phyloP scores from a whole-genome alignment of 257 asterid species.

The Agastache rugosa region DNA sequence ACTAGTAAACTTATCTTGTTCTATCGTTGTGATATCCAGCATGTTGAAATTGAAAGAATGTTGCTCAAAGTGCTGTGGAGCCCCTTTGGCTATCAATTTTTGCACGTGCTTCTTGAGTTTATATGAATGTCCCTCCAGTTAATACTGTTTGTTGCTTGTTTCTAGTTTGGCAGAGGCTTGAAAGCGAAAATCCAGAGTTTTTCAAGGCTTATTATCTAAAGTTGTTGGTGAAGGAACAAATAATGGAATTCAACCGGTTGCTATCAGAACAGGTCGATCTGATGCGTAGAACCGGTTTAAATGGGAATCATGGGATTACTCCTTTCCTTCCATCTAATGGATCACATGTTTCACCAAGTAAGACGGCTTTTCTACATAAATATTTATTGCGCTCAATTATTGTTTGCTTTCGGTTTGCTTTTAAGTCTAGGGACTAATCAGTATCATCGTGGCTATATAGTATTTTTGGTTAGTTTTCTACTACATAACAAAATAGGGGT shows the following conservation, averaged over 20 bases:
- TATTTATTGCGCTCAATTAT: not conserved
- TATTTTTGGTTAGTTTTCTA: not conserved
- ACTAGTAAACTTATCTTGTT: not conserved
- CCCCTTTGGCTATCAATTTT: not conserved
- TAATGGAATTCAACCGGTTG: conserved; percentile 78
- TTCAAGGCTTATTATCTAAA: conserved; percentile 78
- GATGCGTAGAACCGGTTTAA: conserved; percentile 59
- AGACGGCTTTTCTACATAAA: conserved; percentile 38
- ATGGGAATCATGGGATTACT: conserved; percentile 42
- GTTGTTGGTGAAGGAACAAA: conserved; percentile 80
- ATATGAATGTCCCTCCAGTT: conserved; percentile 26
- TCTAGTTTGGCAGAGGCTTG: conserved; percentile 93
- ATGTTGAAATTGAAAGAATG: not conserved
- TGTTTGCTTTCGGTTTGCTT: conserved; percentile 2
- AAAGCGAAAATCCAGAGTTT: conserved; percentile 77
- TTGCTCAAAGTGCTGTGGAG: not conserved
- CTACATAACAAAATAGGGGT: not conserved
- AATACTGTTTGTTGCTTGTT: conserved; percentile 30
- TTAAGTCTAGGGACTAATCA: conserved; percentile 11
- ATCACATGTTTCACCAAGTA: conserved; percentile 68
- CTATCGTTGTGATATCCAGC: not conserved
- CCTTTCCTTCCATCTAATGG: conserved; percentile 68
- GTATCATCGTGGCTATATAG: not conserved
- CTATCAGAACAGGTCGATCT: conserved; percentile 70
- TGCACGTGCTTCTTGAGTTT: conserved; percentile 7